Evolutionary conservation across 306 rosid genomes (phyloP), one percentile per base, ranked within the genome.

Genomic region (Astragalus glycyphyllos): DNA sequence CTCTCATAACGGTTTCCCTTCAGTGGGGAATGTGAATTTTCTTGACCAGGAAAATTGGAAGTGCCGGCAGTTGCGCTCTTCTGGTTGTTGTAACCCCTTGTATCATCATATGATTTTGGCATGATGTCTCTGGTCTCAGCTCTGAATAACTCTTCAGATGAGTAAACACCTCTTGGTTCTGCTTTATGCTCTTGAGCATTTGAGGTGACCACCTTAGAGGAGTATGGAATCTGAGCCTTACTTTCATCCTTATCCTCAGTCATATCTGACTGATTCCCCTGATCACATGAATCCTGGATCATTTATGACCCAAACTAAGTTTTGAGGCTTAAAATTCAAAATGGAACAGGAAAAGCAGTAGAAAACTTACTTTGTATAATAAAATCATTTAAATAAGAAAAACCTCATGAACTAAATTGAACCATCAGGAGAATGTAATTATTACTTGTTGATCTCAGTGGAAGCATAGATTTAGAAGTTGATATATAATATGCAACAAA

Each of bases 211-310:
- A 34, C 69, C 75, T 49, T 63, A 23, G 77, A 70, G 48, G 82
- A 69, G 65, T 49, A 77, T 7, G 81, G 79, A 51, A 55, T 47
- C 62, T 83, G 90, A 75, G 70, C 81, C 88, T 89, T 85, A 71
- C 80, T 77, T 71, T 90, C 94, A 11, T 88, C 92, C 82, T 88
- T 87, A 73, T 90, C 94, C 65, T 93, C 94, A 4, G 94, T 86
- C 75, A 87, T 48, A 77, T 93, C 97, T 31, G 96, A 94, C 72
- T 82, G 97, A 79, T 84, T 94, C 47, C 90, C 97, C 11, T 74
- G 97, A 84, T 89, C 96, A 74, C 85, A 87, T 0, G 92, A 89
- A 69, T 90, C 97, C 98, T 94, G 80, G 58, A 76, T 4, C 69
- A 61, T 75, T 65, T 61, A 74, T 29, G 59, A 56, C 61, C 78